Conservation (phyloP, 192 early-diverging fungal genomes). For the Coemansia sp. region DNA sequence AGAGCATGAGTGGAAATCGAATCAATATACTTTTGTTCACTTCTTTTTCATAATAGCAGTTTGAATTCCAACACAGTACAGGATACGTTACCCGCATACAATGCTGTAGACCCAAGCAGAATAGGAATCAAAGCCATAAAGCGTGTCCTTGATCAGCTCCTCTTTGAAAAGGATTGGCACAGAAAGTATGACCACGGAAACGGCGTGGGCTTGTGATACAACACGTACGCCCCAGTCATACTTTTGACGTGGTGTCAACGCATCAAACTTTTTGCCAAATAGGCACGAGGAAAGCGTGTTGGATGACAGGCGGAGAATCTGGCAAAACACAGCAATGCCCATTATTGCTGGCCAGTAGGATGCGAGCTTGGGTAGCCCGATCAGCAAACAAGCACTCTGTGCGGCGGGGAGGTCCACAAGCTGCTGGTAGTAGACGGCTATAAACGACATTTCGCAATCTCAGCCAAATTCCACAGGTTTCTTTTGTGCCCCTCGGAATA, state of each 20-base stretch:
- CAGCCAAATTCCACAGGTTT: background rate
- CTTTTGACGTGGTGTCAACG: conserved; percentile 57
- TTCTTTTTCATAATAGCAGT: background rate
- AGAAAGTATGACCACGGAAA: conserved; percentile 63
- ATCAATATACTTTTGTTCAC: background rate
- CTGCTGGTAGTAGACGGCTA: conserved; percentile 36
- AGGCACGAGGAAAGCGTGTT: conserved; percentile 61
- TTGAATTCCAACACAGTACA: background rate
- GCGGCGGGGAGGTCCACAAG: conserved; percentile 44
- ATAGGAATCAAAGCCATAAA: conserved; percentile 70
- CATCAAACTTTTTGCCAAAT: conserved; percentile 68
- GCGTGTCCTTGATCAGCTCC: conserved; percentile 61
- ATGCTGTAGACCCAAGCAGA: conserved; percentile 79
- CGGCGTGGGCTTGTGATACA: conserved; percentile 76
- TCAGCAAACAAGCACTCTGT: conserved; percentile 50
- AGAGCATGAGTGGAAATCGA: no score
- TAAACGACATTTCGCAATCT: conserved; percentile 26
- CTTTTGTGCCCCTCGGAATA: background rate
- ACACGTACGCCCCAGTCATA: conserved; percentile 77
- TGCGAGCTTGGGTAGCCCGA: conserved; percentile 59
- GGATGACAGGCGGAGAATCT: conserved; percentile 61
- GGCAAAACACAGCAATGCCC: conserved; percentile 54
- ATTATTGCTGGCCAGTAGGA: conserved; percentile 68
- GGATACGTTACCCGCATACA: conserved; percentile 69
- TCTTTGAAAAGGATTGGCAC: conserved; percentile 69